phyloP scores from a whole-genome alignment of 2,329 filamentous ascomycete species.

The Penicillium janthinellum region DNA sequence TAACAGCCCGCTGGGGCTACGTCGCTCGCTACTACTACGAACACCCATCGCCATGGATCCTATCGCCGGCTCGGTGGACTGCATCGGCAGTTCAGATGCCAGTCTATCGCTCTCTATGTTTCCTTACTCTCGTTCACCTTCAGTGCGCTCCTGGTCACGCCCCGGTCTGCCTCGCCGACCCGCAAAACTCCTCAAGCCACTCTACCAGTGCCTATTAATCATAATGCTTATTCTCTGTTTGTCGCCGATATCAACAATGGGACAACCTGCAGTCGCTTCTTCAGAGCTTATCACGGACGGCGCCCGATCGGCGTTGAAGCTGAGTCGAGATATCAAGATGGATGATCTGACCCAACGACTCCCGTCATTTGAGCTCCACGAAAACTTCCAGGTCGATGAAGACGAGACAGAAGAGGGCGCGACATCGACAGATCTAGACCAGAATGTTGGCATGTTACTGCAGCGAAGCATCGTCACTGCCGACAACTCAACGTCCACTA shows the following conservation, averaged over 20 bases:
- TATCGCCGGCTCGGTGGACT: constrained; percentile 1
- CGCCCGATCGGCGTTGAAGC: constrained; percentile 17
- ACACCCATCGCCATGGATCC: constrained; percentile 12
- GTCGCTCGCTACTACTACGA: constrained; percentile 15
- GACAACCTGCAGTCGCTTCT: constrained; percentile 7
- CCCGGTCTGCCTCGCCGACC: background rate
- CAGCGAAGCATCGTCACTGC: background rate
- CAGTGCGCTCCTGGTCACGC: constrained; percentile 9
- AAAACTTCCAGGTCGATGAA: background rate
- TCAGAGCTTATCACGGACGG: constrained; percentile 4
- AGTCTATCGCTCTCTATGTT: constrained; percentile 6
- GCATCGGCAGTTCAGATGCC: constrained; percentile 4
- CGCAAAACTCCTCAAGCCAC: background rate
- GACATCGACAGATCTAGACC: background rate
- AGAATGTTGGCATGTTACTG: background rate
- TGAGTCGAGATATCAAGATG: constrained; percentile 20
- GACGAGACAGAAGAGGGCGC: background rate
- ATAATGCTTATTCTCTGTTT: constrained; percentile 25
- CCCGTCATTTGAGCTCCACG: constrained; percentile 9
- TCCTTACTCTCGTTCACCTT: constrained; percentile 4
- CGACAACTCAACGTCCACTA: constrained; percentile 14
- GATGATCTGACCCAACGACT: constrained; percentile 20
- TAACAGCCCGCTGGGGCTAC: constrained; percentile 9
- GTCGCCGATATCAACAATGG: constrained; percentile 15
- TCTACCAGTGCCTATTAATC: constrained; percentile 25